Base-by-base conservation (phyloP, 805 yeast species). In the Ogataea neopini region DNA sequence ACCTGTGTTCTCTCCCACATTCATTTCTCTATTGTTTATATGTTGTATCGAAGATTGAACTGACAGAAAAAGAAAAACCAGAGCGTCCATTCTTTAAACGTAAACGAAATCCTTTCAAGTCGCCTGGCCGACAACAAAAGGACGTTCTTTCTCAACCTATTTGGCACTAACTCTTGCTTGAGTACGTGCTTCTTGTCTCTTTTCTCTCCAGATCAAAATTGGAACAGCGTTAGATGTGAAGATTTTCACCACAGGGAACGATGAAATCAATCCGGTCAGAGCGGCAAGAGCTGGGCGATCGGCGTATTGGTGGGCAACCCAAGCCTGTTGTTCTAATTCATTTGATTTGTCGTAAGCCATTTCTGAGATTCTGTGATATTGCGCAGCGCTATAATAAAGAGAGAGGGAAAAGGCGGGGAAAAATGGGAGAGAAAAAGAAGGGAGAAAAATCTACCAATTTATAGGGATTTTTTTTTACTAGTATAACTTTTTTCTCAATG, bases 171-270 rank as follows among this genome's bases (percentile, higher is more conserved):
- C 43, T 48, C 57, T 60, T 25, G 51, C 49, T 20, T 43, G 43
- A 15, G 54, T 47, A 48, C 61, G 57, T 22, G 49, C 53, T 29
- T 56, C 63, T 49, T 68, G 68, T 48, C 73, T 64, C 43, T 67
- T 63, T 43, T 71, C 72, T 50, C 76, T 68, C 62, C 72, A 74
- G 62, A 78, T 76, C 57, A 81, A 56, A 40, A 81, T 62, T 9
- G 86, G 86, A 35, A 81, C 75, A 26, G 82, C 81, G 62, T 81
- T 81, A 10, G 85, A 78, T 3, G 80, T 75, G 62, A 81, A 79
- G 39, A 80, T 68, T 60, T 80, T 79, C 47, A 74, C 73, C 25
- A 77, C 73, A 15, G 86, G 85, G 58, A 78, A 76, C 11, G 85
- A 79, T 13, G 83, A 80, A 36, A 78, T 59, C 52, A 81, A 64